These are phyloP conservation scores for Arthrobotrys sinensis DNA, from an alignment of 2,329 filamentous ascomycete genomes.

Conservation along the genomic window DNA sequence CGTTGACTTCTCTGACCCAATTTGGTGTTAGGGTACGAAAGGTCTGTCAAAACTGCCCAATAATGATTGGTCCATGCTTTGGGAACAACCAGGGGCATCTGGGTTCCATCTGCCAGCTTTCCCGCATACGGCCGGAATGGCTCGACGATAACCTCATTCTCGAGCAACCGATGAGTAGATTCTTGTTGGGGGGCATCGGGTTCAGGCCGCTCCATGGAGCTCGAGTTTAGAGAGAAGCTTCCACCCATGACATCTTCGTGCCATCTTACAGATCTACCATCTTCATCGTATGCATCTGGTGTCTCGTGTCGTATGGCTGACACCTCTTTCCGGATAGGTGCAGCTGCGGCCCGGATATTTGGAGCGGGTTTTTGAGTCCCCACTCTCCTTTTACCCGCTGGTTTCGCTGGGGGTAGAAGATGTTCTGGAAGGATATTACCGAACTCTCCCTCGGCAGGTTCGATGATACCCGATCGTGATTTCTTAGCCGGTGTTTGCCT, in stretches of 20 bases:
- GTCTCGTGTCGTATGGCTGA: conserved; percentile 4
- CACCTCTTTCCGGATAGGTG: background rate
- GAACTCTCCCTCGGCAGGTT: conserved; percentile 15
- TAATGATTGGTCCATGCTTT: conserved; percentile 48
- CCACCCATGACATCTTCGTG: conserved; percentile 51
- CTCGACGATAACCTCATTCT: conserved; percentile 57
- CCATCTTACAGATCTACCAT: conserved; percentile 53
- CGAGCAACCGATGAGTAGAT: conserved; percentile 49
- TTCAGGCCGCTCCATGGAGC: conserved; percentile 33
- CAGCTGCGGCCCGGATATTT: background rate
- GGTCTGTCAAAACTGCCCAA: conserved; percentile 46
- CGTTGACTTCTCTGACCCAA: conserved; percentile 33
- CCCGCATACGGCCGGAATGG: conserved; percentile 47
- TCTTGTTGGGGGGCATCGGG: conserved; percentile 43
- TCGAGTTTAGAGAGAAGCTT: conserved; percentile 45
- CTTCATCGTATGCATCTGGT: conserved; percentile 39
- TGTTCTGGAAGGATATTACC: conserved; percentile 56
- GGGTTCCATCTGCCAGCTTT: conserved; percentile 33
- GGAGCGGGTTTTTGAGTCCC: background rate
- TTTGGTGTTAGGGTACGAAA: conserved; percentile 39
- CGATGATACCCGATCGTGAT: background rate
- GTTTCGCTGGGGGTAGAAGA: conserved; percentile 33
- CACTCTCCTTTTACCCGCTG: background rate
- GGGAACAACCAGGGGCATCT: conserved; percentile 49
- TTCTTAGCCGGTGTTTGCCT: conserved; percentile 38